A percentile compares a stretch with the other conserved stretches of the same genome.
Conservation (phyloP, 345 rosid species). For the Corchorus capsularis region DNA sequence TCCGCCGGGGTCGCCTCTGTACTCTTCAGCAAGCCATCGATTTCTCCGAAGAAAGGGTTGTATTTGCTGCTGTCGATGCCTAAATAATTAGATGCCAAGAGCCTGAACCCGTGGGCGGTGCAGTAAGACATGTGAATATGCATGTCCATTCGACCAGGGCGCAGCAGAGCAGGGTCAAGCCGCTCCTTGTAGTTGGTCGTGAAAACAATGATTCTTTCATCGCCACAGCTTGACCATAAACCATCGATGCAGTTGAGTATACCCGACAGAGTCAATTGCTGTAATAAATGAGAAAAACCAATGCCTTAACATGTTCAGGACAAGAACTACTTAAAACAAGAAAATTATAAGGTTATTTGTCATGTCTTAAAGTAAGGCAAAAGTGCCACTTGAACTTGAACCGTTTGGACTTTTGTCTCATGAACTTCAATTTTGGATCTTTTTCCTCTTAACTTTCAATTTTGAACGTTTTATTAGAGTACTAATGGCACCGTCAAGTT, state of each 20-base stretch:
- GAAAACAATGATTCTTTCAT: slow-evolving; percentile 48
- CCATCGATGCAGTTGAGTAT: slow-evolving; percentile 54
- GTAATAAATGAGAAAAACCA: not conserved
- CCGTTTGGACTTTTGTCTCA: no score
- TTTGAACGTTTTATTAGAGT: no score
- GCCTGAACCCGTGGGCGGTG: slow-evolving; percentile 35
- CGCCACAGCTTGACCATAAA: slow-evolving; percentile 51
- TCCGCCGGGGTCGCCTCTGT: slow-evolving; percentile 45
- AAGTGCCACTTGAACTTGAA: no score
- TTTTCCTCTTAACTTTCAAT: no score
- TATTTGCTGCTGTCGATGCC: slow-evolving; percentile 3
- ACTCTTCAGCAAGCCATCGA: slow-evolving; percentile 32
- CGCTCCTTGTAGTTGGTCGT: slow-evolving; percentile 51
- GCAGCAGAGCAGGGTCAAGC: slow-evolving; percentile 45
- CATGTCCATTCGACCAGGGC: slow-evolving; percentile 63
- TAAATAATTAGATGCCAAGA: slow-evolving; percentile 42
- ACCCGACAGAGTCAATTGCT: slow-evolving; percentile 44
- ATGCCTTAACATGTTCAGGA: not conserved
- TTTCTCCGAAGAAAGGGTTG: slow-evolving; percentile 31
- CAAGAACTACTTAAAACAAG: no score
- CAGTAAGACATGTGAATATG: slow-evolving; percentile 55
- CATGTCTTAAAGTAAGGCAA: not conserved
- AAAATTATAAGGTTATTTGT: no score
- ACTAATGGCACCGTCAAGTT: no score
- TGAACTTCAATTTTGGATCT: no score